Evolutionary conservation across 2,329 filamentous ascomycete genomes (phyloP).

Genomic region (Sphaerulina musiva): DNA sequence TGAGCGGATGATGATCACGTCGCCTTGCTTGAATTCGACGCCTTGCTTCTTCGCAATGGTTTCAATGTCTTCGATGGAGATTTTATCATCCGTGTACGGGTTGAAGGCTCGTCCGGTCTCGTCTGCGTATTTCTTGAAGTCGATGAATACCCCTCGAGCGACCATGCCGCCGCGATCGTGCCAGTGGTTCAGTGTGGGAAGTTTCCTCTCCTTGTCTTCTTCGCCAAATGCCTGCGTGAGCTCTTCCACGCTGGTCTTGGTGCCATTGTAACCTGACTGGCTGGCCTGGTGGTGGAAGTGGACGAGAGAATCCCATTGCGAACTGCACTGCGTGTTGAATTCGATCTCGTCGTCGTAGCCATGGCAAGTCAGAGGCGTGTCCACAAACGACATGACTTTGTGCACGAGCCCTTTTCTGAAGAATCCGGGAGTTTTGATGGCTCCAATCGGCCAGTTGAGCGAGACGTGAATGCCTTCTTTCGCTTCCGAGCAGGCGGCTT

Average conservation of each 20-base stretch:
- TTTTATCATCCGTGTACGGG: constrained; percentile 44
- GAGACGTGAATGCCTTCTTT: constrained; percentile 38
- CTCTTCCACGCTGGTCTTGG: constrained; percentile 30
- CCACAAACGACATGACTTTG: constrained; percentile 31
- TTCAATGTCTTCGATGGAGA: constrained; percentile 41
- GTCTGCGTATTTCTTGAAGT: constrained; percentile 53
- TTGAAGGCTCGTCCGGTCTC: constrained; percentile 52
- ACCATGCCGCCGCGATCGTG: constrained; percentile 48
- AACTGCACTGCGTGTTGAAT: constrained; percentile 43
- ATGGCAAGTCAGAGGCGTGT: constrained; percentile 33
- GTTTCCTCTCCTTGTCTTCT: constrained; percentile 24
- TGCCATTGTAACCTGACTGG: constrained; percentile 47
- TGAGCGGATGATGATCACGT: constrained; percentile 52
- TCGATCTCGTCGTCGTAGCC: constrained; percentile 43
- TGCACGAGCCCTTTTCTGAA: constrained; percentile 33
- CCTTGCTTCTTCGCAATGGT: constrained; percentile 42
- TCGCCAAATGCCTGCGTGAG: constrained; percentile 27
- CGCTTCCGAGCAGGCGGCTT: constrained; percentile 39
- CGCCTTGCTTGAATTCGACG: constrained; percentile 43
- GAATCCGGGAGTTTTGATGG: constrained; percentile 36
- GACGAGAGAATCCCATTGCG: constrained; percentile 44
- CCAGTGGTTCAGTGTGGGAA: constrained; percentile 41
- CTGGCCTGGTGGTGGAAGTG: constrained; percentile 38
- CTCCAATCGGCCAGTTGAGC: constrained; percentile 36
- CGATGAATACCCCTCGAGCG: constrained; percentile 52